Conservation (phyloP, 2,329 filamentous ascomycete species). For the Diplodia sapinea region DNA sequence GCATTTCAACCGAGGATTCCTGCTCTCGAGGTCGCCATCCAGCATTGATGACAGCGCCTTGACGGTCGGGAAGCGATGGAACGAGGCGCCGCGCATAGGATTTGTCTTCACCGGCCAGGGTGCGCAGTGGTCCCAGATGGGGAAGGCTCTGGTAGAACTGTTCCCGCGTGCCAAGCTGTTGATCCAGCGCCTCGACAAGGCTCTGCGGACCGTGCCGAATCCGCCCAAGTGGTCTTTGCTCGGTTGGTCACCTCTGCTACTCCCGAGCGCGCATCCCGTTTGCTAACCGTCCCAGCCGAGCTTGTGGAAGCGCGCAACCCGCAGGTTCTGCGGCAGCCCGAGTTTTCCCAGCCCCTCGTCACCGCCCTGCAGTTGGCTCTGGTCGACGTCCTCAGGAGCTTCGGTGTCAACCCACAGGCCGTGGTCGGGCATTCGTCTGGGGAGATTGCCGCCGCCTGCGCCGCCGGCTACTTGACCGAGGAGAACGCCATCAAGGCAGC, state of each 20-base stretch:
- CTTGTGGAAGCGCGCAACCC: too few relatives aligned
- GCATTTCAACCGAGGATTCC: too few relatives aligned
- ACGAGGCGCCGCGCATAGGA: not conserved
- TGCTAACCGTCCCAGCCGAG: too few relatives aligned
- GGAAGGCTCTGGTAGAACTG: too few relatives aligned
- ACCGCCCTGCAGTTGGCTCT: slow-evolving; percentile 31
- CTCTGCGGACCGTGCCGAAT: too few relatives aligned
- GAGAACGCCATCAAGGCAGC: slow-evolving; percentile 26
- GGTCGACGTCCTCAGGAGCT: slow-evolving; percentile 20
- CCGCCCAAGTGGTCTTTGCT: too few relatives aligned
- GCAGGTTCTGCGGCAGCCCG: not conserved
- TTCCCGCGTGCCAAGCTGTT: too few relatives aligned
- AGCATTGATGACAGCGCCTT: too few relatives aligned
- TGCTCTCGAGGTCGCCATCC: too few relatives aligned
- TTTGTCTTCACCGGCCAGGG: slow-evolving; percentile 50
- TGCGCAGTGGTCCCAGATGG: slow-evolving; percentile 32
- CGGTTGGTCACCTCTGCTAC: not conserved
- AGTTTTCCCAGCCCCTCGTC: slow-evolving; percentile 33
- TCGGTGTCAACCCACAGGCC: not conserved
- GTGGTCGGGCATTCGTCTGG: slow-evolving; percentile 32
- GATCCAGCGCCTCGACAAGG: too few relatives aligned
- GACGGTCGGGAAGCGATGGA: not conserved
- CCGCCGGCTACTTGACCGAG: slow-evolving; percentile 9
- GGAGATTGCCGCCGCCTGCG: slow-evolving; percentile 32
- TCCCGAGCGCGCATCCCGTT: too few relatives aligned